Conservation (phyloP, 495 filamentous ascomycete genomes). For the Penicillium cosmopolitanum region DNA sequence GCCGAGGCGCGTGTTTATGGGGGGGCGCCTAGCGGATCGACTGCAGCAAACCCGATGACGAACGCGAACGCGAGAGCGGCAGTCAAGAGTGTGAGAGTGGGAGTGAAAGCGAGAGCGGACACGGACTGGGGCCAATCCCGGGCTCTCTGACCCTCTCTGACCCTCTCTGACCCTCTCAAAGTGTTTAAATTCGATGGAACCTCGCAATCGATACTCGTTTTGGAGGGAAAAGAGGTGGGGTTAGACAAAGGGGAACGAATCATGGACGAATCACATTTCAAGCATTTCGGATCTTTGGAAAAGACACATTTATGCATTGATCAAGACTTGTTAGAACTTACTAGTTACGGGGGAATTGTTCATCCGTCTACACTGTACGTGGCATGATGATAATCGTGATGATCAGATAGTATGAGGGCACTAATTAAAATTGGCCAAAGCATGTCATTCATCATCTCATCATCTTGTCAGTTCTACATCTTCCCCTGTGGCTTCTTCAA, state of each 20-base stretch:
- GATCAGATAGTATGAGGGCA: no score
- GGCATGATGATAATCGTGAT: no score
- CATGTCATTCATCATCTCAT: not conserved
- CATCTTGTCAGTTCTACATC: slow-evolving; percentile 11
- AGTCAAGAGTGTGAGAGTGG: no score
- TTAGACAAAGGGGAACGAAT: not conserved
- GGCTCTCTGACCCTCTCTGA: not conserved
- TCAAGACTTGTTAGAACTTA: not conserved
- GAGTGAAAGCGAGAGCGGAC: not conserved
- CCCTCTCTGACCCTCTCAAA: not conserved
- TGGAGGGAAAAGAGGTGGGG: not conserved
- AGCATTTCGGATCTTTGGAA: no score
- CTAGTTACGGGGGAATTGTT: not conserved
- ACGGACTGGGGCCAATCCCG: not conserved
- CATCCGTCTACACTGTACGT: not conserved
- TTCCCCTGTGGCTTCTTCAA: slow-evolving; percentile 26
- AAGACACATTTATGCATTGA: no score
- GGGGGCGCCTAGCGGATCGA: not conserved
- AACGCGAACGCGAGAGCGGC: not conserved
- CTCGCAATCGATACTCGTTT: not conserved
- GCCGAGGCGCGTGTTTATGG: not conserved
- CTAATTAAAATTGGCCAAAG: no score
- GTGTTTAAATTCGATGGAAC: not conserved
- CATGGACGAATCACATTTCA: not conserved
- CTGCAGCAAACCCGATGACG: not conserved